Conservation (phyloP, 2,329 filamentous ascomycete genomes). For the Colletotrichum abscissum region DNA sequence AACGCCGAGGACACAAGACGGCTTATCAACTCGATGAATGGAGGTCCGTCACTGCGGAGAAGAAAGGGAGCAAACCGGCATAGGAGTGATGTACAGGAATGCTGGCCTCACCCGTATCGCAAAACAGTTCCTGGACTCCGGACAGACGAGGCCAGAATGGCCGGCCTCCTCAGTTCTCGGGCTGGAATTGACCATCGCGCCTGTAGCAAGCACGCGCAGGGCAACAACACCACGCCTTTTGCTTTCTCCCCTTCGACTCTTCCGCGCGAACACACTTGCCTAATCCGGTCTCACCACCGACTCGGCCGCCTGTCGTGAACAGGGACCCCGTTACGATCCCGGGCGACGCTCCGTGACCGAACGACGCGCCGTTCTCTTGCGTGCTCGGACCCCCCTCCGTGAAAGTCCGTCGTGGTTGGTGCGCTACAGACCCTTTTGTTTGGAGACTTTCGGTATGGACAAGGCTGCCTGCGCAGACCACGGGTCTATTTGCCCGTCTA, state of each 20-base stretch:
- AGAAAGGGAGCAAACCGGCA: not conserved
- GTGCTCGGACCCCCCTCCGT: not conserved
- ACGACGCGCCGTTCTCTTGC: not conserved
- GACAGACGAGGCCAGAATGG: conserved; percentile 8
- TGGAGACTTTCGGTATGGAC: not conserved
- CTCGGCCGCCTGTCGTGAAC: not conserved
- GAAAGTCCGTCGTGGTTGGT: not conserved
- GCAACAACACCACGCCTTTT: not conserved
- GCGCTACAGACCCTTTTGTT: not conserved
- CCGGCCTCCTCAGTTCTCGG: not conserved
- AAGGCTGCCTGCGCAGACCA: not conserved
- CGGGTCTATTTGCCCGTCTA: not conserved
- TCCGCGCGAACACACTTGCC: not conserved
- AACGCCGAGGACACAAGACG: not conserved
- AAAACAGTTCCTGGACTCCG: not conserved
- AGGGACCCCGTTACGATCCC: not conserved
- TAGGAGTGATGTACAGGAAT: not conserved
- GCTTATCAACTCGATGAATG: not conserved
- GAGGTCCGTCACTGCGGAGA: not conserved
- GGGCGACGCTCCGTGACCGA: not conserved
- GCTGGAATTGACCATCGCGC: not conserved
- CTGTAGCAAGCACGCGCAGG: conserved; percentile 6
- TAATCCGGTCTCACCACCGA: not conserved
- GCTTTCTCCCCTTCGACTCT: too few species aligned
- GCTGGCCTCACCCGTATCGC: not conserved